Evolutionary conservation across 2,329 filamentous ascomycete species (phyloP), one percentile per base, ranked within the genome.

Genomic region (Pseudocercospora ulei): DNA sequence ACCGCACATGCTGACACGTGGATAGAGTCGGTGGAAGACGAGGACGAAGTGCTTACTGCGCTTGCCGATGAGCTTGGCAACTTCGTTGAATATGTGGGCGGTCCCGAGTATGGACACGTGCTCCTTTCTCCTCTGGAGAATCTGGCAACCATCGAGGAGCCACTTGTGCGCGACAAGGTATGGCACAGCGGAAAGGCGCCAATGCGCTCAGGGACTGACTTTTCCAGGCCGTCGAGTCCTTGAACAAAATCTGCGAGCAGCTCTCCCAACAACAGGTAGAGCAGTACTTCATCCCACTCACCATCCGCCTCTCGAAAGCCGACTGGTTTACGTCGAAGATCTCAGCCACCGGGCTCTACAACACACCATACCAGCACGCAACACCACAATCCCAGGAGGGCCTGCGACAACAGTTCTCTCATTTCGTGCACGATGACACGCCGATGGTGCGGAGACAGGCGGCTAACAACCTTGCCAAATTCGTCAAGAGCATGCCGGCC

Each of bases 321-420:
- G 90, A 98, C 68, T 98, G 90, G 90, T 98, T 98, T 66, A 98
- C 90, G 41, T 96, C 90, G 50, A 98, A 96, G 69, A 90, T 98
- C 50, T 98, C 90, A 19, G 90, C 88, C 47, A 94, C 88, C 50
- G 90, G 90, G 48, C 80, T 98, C 48, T 98, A 88, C 70, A 90
- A 83, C 61, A 76, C 79, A 33, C 88, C 90, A 50, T 98, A 98
- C 71, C 81, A 79, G 57, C 93, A 92, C 70, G 85, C 90, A 44
- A 81, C 85, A 39, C 74, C 80, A 35, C 73, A 78, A n/a, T 77
- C 87, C 52, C 90, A 98, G 67, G 85, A 94, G 67, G 80, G 80
- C 55, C 78, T 98, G 43, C 77, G 90, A 58, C 80, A 88, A 64
- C 85, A 95, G 58, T 98, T 96, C 56, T 80, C 82, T 44, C 78